These are phyloP conservation scores for Achaetomiella virescens DNA, from an alignment of 495 filamentous ascomycete genomes.

Conservation along the genomic window DNA sequence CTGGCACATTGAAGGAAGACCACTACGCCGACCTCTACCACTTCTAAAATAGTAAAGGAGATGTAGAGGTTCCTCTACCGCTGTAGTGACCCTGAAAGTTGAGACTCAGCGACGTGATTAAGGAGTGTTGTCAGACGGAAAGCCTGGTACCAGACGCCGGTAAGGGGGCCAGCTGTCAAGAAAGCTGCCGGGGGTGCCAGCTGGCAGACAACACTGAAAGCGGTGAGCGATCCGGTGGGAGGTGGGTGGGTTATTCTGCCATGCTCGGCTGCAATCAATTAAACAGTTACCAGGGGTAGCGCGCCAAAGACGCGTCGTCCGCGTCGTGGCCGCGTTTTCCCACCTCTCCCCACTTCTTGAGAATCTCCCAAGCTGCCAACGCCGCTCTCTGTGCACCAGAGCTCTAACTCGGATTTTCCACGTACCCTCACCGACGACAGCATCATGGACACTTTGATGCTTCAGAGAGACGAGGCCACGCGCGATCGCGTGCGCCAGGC, in stretches of 20 bases:
- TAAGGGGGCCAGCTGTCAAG: too few relatives aligned
- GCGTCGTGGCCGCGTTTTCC: constrained; percentile 26
- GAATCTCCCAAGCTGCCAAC: not conserved
- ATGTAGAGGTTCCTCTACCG: too few relatives aligned
- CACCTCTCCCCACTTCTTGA: constrained; percentile 13
- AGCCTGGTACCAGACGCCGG: too few relatives aligned
- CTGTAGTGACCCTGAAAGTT: too few relatives aligned
- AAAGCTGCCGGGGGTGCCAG: too few relatives aligned
- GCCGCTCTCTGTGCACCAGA: not conserved
- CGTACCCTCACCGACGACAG: not conserved
- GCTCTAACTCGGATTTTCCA: constrained; percentile 1
- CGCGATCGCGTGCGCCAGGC: constrained; percentile 74
- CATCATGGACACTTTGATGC: constrained; percentile 64
- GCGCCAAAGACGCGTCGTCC: constrained; percentile 21
- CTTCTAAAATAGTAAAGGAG: too few relatives aligned
- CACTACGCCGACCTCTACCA: too few relatives aligned
- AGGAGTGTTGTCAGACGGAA: too few relatives aligned
- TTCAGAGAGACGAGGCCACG: constrained; percentile 70
- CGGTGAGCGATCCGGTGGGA: too few relatives aligned
- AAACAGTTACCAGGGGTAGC: constrained; percentile 22
- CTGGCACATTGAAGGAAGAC: too few relatives aligned
- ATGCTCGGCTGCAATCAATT: constrained; percentile 22
- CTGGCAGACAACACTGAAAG: too few relatives aligned
- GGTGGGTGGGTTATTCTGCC: not conserved
- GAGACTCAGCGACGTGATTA: too few relatives aligned